Base-by-base conservation (phyloP, 2,329 filamentous ascomycete genomes). In the Botrytis fabae region DNA sequence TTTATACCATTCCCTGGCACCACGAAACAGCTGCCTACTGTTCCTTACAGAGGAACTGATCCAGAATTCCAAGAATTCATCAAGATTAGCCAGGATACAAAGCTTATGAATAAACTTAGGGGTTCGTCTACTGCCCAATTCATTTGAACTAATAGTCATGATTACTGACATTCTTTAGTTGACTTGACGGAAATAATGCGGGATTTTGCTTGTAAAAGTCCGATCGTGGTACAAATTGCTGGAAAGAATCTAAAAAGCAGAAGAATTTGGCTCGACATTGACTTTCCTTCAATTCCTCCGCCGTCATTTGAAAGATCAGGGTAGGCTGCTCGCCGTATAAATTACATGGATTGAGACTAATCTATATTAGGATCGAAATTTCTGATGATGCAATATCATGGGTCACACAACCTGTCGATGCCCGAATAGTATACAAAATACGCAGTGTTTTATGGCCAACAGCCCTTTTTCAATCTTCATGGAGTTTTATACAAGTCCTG, bases 1-100 rank as follows among this genome's bases (percentile, higher is more conserved):
- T 92, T 92, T 74, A 85, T 92, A 12, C 88, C 90, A 0, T 86
- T 92, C 70, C 89, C 89, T 5, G 88, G 89, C 61, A 89, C 87
- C 3, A 87, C 85, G 0, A 84, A 84, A 68, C 76, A 83, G 73
- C 81, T 89, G 28, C 81, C 84, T 25, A 84, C 85, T 44, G 79
- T 81, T 44, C 86, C 86, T 3, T 91, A 90, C 78, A 84, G 83
- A 74, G 85, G 85, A 69, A 83, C 82, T 40, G 89, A 91, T 76
- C 89, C 90, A 4, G 91, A 92, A 80, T 92, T 88, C 89, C 82
- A 85, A 75, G 83, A 85, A 66, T 92, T 90, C 75, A 78, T 89
- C 25, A 86, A 85, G 72, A 82, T 92, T n/a, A 88, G 85, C 74
- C 85, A 85, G 75, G 85, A 92, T 74, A 80, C 78, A 22, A 80